Evolutionary conservation across 1,284 basidiomycete species (phyloP), one percentile per base, ranked within the genome.

Genomic region (Exobasidium rhododendri): DNA sequence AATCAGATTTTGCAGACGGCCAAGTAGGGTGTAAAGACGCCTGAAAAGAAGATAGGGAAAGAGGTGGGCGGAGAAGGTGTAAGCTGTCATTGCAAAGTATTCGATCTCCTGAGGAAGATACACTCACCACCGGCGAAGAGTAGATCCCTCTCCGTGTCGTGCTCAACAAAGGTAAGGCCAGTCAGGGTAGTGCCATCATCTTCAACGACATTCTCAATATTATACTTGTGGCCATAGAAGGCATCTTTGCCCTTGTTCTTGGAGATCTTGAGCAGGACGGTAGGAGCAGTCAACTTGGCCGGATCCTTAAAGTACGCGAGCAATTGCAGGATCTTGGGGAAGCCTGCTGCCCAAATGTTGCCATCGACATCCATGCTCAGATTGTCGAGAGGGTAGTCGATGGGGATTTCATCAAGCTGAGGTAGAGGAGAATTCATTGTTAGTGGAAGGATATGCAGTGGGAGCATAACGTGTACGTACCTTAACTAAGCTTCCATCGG

Each of bases 191-290:
- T 50, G 13, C 69, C 69, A 40, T 70, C 66, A 51, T 74, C 71
- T 60, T 75, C 72, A 24, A 75, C 30, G 3, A 70, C 4, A 49
- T 70, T 68, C 17, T 70, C 66, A 5, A 72, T 67, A n/a, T 64
- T 71, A 58, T 65, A 74, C 56, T 75, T 75, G 14, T 70, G 64
- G 1, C 73, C 73, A 28, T 63, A 74, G 50, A 75, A 75, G 43
- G 57, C 62, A 14, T 70, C 69, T 43, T 64, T 47, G 3, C 53
- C 70, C 13, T 59, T 49, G 28, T 73, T 73, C 44, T 60, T 62
- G 61, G 64, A 70, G 58, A 75, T 59, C 58, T 66, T 65, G 17
- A 70, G 43, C n/a, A 71, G 58, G 10, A 67, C 64, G 5, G 54
- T 55, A 7, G 71, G 65, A n/a, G 63, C 26, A n/a, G 54, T 55